Evolutionary conservation across 2,329 filamentous ascomycete genomes (phyloP).

Genomic region (Epichloe festucae): DNA sequence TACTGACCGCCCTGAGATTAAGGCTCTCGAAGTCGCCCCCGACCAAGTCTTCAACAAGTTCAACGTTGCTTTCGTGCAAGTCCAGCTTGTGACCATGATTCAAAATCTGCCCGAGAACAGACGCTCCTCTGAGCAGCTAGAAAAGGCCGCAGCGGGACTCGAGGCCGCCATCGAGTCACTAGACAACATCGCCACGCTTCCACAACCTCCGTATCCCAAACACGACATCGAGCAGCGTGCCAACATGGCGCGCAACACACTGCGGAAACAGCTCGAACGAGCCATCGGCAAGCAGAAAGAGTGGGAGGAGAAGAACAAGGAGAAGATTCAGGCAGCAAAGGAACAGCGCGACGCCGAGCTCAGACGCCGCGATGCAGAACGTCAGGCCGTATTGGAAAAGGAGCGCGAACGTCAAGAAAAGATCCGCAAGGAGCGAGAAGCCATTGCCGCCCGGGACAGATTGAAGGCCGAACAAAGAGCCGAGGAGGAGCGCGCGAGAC

Average conservation of each 20-base stretch:
- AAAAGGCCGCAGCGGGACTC: conserved; percentile 66
- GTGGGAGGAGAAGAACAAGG: conserved; percentile 86
- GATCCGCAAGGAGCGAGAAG: conserved; percentile 74
- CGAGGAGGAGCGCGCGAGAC: conserved; percentile 19
- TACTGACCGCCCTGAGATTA: not conserved
- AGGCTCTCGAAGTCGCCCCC: conserved; percentile 66
- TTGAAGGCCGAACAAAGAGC: conserved; percentile 53
- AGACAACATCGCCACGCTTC: conserved; percentile 48
- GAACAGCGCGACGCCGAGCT: conserved; percentile 71
- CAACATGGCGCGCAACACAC: conserved; percentile 93
- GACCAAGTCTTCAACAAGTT: conserved; percentile 89
- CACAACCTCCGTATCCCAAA: conserved; percentile 73
- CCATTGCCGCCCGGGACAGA: conserved; percentile 65
- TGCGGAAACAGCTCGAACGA: conserved; percentile 81
- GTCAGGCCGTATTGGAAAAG: conserved; percentile 50
- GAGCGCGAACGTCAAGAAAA: conserved; percentile 65
- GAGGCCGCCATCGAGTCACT: conserved; percentile 70
- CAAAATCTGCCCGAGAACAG: conserved; percentile 62
- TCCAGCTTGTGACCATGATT: conserved; percentile 76
- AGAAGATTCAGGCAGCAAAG: conserved; percentile 70
- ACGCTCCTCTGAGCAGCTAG: conserved; percentile 66
- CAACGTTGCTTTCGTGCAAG: conserved; percentile 95
- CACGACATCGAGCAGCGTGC: conserved; percentile 87
- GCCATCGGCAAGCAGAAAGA: conserved; percentile 73
- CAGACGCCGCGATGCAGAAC: conserved; percentile 63